Evolutionary conservation across 2,329 filamentous ascomycete species (phyloP), one percentile per base, ranked within the genome.

Genomic region (Didymella glomerata): DNA sequence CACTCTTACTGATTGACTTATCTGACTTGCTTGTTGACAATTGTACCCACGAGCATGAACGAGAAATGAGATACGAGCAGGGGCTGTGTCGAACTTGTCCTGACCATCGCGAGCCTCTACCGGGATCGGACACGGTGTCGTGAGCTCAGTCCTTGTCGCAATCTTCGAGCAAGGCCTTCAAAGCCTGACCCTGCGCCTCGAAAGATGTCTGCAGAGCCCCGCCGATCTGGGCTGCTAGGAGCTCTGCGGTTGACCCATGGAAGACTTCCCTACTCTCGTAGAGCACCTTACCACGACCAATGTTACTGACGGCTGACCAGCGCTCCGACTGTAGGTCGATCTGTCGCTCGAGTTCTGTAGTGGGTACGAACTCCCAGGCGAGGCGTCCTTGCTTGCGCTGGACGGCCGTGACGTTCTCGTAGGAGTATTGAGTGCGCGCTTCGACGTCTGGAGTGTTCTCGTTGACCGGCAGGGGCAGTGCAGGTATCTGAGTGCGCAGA

Each of bases 241-340:
- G 27, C 13, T 20, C 36, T 34, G 69, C 71, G 36, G 62, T 20
- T 3, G 57, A 22, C 18, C 73, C 73, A 7, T 50, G 13, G 40
- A 68, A 75, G 13, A 72, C 71, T 54, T 76, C 72, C 14, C 68
- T 61, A 50, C 67, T 70, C 62, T 75, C 72, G 54, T 76, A 76
- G 55, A 74, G 49, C 18, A 74, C 57, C 3, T 32, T 67, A 11
- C 69, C 72, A 36, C 61, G 61, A 10, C 63, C 67, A 3, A 69
- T 27, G 27, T 68, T 61, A 41, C 66, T 73, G 22, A 75, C 44
- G 16, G 67, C 71, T 60, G 71, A 70, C 73, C 73, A 75, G 7
- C 72, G 57, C 45, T 68, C 65, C 11, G 70, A 22, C 10, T 41
- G 20, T 20, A 41, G 20, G 10, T 41, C 38, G 4, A 41, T 61